A percentile compares a stretch with the other conserved stretches of the same genome.
Conservation (phyloP, 192 early-diverging fungal genomes). For the Entophlyctis helioformis region DNA sequence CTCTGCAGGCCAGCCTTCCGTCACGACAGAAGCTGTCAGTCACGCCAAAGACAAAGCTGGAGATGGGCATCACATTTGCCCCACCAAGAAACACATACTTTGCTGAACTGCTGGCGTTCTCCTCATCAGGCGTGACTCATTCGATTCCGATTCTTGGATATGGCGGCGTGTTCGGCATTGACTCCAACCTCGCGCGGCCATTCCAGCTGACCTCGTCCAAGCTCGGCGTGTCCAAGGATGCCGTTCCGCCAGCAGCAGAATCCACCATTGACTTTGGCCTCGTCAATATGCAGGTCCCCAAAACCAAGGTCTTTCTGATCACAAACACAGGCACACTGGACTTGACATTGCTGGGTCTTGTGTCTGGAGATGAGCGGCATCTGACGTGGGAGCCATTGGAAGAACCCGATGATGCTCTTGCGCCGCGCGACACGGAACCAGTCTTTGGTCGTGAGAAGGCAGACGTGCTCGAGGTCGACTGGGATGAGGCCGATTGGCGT, state of each 20-base stretch:
- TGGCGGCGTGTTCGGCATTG: slow-evolving; percentile 15
- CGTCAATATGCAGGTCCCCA: slow-evolving; percentile 16
- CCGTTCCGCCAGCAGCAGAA: neutral
- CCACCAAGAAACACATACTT: slow-evolving; percentile 11
- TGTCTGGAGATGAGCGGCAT: slow-evolving; percentile 15
- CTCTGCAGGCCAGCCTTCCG: neutral
- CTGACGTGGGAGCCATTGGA: slow-evolving; percentile 33
- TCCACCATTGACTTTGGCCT: slow-evolving; percentile 31
- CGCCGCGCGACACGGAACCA: neutral
- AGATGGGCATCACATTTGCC: slow-evolving; percentile 10
- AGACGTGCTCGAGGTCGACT: slow-evolving; percentile 29
- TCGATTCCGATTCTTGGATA: slow-evolving; percentile 22
- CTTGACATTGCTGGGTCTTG: slow-evolving; percentile 25
- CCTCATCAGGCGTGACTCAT: slow-evolving; percentile 7
- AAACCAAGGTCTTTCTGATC: slow-evolving; percentile 17
- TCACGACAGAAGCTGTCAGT: neutral
- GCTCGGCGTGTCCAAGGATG: too few species aligned
- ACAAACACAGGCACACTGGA: slow-evolving; percentile 36
- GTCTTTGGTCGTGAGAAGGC: slow-evolving; percentile 5
- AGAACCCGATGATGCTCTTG: slow-evolving; percentile 14
- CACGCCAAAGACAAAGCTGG: neutral
- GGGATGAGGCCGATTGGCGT: slow-evolving; percentile 37
- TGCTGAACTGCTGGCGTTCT: slow-evolving; percentile 15
- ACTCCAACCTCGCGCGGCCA: slow-evolving; percentile 18
- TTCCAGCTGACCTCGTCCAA: slow-evolving; percentile 5